These are phyloP conservation scores for Cairneyella variabilis DNA, from an alignment of 495 filamentous ascomycete genomes.

Conservation along the genomic window DNA sequence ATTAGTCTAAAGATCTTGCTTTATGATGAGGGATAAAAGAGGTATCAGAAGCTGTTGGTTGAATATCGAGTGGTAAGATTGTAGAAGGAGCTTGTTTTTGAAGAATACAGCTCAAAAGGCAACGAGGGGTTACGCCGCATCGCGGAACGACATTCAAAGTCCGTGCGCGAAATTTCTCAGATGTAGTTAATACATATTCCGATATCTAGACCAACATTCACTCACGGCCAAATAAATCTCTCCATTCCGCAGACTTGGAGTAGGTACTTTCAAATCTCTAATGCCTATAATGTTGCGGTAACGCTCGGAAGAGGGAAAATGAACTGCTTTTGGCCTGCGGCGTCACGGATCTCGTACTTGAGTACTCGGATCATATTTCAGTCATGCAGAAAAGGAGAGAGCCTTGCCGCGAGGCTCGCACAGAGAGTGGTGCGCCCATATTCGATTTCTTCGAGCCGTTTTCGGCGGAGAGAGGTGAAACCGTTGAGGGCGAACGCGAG, in stretches of 20 bases:
- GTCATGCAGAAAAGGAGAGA: conserved; percentile 21
- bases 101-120: no score
- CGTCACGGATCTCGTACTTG: conserved; percentile 18
- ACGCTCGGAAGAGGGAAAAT: conserved; percentile 10
- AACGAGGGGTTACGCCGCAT: not conserved
- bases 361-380: conserved; percentile 14
- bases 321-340: conserved; percentile 22
- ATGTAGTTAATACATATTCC: no score
- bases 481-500: not conserved
- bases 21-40: no score
- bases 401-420: conserved; percentile 17
- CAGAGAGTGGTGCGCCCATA: conserved; percentile 10
- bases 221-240: not conserved
- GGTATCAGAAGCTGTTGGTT: no score
- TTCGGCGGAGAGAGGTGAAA: not conserved
- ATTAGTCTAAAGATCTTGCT: no score
- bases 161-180: conserved; percentile 5
- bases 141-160: no score
- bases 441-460: conserved; percentile 6
- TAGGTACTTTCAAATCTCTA: no score
- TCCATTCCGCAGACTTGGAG: no score
- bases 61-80: no score
- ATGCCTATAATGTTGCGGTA: conserved; percentile 21
- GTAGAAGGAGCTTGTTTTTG: no score
- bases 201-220: not conserved